phyloP scores from a whole-genome alignment of 805 yeast genomes.

The Pichia kluyveri region DNA sequence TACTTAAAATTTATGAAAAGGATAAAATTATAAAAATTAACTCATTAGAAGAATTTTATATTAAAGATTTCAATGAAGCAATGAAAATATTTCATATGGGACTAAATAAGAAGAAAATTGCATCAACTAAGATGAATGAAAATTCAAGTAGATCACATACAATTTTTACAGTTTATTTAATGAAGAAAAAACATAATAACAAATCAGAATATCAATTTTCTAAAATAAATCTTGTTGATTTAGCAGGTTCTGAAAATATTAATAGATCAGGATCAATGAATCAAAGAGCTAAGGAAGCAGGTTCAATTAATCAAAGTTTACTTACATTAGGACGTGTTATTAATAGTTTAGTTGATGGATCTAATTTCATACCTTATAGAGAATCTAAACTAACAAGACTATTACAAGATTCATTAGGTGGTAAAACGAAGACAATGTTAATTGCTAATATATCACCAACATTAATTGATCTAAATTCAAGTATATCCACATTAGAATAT shows the following conservation, averaged over 20 bases:
- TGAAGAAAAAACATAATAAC: slow-evolving; percentile 29
- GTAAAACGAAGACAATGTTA: slow-evolving; percentile 81
- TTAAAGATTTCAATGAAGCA: slow-evolving; percentile 48
- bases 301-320: slow-evolving; percentile 82
- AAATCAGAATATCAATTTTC: slow-evolving; percentile 21
- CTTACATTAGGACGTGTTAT: slow-evolving; percentile 86
- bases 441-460: slow-evolving; percentile 80
- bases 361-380: slow-evolving; percentile 64
- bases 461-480: slow-evolving; percentile 37
- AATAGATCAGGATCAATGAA: slow-evolving; percentile 79
- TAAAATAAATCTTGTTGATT: slow-evolving; percentile 65
- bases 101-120: slow-evolving; percentile 50
- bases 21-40: slow-evolving; percentile 40
- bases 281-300: slow-evolving; percentile 88
- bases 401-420: slow-evolving; percentile 73
- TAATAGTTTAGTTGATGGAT: slow-evolving; percentile 55
- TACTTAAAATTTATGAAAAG: slow-evolving; percentile 32
- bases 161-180: slow-evolving; percentile 56
- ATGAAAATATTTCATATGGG: slow-evolving; percentile 48
- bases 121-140: slow-evolving; percentile 67
- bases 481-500: slow-evolving; percentile 44
- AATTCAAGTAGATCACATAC: slow-evolving; percentile 71
- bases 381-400: slow-evolving; percentile 72
- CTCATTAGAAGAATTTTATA: slow-evolving; percentile 53
- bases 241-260: slow-evolving; percentile 93